Base-by-base conservation (phyloP, 2,329 filamentous ascomycete genomes). In the Aspergillus tamarii region DNA sequence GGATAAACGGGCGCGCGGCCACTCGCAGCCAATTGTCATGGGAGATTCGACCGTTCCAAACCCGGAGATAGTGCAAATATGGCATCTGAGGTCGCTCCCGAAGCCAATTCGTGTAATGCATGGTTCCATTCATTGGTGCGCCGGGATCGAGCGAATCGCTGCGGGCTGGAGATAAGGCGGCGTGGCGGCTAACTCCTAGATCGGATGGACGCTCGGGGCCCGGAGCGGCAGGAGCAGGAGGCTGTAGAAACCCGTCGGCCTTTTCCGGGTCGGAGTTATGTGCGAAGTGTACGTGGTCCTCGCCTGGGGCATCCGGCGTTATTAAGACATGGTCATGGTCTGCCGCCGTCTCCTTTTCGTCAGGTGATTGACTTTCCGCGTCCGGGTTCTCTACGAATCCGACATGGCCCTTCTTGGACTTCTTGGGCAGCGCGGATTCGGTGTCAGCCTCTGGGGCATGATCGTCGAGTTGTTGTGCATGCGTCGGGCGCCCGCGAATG, bases 1-100 rank as follows among this genome's bases (percentile, higher is more conserved):
- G 85, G 54, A 97, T 88, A 65, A 98, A 92, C 0, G 94, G 95
- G 1, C 94, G 86, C 6, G 90, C 50, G 61, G 91, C 89, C 21
- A 92, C 92, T 64, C 89, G 90, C 74, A 90, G 77, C 93, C 94
- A 98, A 11, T 83, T 90, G 72, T 96, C 93, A 16, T 88, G 83
- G 57, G 87, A 87, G 12, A 98, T 86, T 14, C 93, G 88, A 1
- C 94, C 94, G 69, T 93, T 90, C 82, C 86, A 96, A 0, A 91
- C 86, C 63, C 83, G 88, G 1, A 98, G 87, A 48, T 92, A 91
- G 72, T 95, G 88, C 0, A 81, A 63, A 69, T 93, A 97, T 0
- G 91, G 88, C 68, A 90, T 88, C 6, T 86, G 84, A 0, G 93
- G 90, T 26, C 85, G 85, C 9, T 87, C 79, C 41, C 89, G 88